phyloP scores from a whole-genome alignment of 2,329 filamentous ascomycete species.

The Alternaria sp. region DNA sequence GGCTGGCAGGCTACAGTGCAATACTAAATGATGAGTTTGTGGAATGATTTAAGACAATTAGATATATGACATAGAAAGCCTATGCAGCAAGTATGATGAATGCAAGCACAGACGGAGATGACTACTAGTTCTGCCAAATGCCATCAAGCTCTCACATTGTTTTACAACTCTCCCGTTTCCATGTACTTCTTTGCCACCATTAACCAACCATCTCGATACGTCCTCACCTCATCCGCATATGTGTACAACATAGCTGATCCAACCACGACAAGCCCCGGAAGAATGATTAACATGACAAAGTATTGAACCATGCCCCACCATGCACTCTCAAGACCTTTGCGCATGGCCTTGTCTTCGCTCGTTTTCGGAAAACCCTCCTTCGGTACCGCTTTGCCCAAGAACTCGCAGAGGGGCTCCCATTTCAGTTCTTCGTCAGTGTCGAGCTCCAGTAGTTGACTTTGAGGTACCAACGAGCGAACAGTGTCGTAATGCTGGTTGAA shows the following conservation, averaged over 20 bases:
- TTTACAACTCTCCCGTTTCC: slow-evolving; percentile 5
- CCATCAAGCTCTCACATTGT: background rate
- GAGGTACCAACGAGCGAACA: slow-evolving; percentile 29
- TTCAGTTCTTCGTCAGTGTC: slow-evolving; percentile 20
- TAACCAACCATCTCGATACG: slow-evolving; percentile 16
- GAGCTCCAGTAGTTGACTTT: slow-evolving; percentile 33
- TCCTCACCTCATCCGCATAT: slow-evolving; percentile 15
- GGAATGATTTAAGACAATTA: background rate
- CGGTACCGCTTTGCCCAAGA: slow-evolving; percentile 31
- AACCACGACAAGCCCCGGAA: slow-evolving; percentile 18
- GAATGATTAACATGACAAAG: slow-evolving; percentile 20
- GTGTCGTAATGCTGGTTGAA: slow-evolving; percentile 34
- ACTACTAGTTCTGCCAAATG: background rate
- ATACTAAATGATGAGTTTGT: background rate
- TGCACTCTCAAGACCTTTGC: slow-evolving; percentile 19
- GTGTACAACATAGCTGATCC: slow-evolving; percentile 8
- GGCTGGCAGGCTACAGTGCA: background rate
- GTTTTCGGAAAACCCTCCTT: slow-evolving; percentile 26
- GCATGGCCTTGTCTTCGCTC: slow-evolving; percentile 30
- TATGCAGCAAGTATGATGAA: background rate
- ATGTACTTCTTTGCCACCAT: slow-evolving; percentile 19
- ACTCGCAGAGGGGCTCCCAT: slow-evolving; percentile 40
- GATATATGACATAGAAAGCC: background rate
- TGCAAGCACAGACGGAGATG: background rate
- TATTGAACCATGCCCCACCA: slow-evolving; percentile 33